Conservation (phyloP, 352 stramenopile genomes). For the Saprolegnia diclina region DNA sequence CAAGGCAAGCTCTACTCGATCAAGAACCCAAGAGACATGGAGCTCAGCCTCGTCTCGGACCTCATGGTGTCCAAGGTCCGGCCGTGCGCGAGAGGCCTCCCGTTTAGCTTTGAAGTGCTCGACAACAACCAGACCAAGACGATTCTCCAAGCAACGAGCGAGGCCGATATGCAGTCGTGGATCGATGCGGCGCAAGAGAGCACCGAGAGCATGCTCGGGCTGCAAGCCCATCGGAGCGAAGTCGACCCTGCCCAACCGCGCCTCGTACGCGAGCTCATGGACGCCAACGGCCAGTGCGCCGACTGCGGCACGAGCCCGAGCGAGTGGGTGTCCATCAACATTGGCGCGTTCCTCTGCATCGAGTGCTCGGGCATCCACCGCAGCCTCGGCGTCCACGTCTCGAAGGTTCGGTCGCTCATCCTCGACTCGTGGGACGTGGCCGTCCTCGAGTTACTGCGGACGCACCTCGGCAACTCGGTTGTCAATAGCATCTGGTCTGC, state of each 20-base stretch:
- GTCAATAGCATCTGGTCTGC: conserved; percentile 58
- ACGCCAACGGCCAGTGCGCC: conserved; percentile 53
- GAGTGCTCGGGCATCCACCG: conserved; percentile 96
- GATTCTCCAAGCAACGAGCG: conserved; percentile 68
- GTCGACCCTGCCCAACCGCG: conserved; percentile 78
- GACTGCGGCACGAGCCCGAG: conserved; percentile 73
- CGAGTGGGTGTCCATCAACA: conserved; percentile 96
- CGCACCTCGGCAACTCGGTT: conserved; percentile 60
- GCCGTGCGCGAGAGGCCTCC: conserved; percentile 48
- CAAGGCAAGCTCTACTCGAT: conserved; percentile 79
- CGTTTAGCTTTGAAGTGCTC: conserved; percentile 79
- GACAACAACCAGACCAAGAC: conserved; percentile 72
- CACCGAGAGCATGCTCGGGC: conserved; percentile 76
- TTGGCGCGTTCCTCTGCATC: conserved; percentile 95
- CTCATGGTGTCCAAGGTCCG: conserved; percentile 76
- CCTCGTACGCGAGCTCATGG: conserved; percentile 54
- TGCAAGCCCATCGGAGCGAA: conserved; percentile 70
- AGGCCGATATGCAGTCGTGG: conserved; percentile 70
- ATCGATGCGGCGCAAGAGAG: conserved; percentile 73
- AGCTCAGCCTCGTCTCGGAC: conserved; percentile 70
- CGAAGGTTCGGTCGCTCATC: conserved; percentile 90
- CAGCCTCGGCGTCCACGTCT: conserved; percentile 95
- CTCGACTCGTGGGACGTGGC: conserved; percentile 87
- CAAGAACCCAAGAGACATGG: conserved; percentile 60
- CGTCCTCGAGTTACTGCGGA: conserved; percentile 52